phyloP scores from a whole-genome alignment of 2,329 filamentous ascomycete species.

The Drechslera avenae region DNA sequence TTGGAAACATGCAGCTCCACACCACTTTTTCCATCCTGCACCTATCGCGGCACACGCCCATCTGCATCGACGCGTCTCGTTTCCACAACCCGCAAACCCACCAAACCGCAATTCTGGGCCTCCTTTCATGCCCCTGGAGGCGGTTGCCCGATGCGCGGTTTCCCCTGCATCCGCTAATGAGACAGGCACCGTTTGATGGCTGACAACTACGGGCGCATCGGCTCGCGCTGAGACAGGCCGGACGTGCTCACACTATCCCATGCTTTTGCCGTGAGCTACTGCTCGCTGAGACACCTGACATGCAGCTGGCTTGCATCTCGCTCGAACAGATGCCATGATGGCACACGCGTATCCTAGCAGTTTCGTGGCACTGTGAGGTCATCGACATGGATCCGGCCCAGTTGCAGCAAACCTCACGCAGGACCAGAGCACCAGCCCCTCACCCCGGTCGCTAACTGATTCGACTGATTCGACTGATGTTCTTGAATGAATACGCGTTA shows the following conservation, averaged over 20 bases:
- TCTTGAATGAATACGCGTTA: neutral
- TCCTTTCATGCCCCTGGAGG: slow-evolving; percentile 7
- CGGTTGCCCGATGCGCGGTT: neutral
- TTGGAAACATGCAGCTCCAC: slow-evolving; percentile 5
- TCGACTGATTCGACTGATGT: slow-evolving; percentile 13
- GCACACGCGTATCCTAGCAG: slow-evolving; percentile 12
- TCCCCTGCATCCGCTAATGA: slow-evolving; percentile 14
- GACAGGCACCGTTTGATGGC: slow-evolving; percentile 10
- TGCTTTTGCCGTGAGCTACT: slow-evolving; percentile 12
- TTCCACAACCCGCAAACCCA: neutral
- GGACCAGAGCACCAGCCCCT: slow-evolving; percentile 17
- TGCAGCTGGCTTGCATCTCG: slow-evolving; percentile 1
- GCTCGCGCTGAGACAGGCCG: neutral
- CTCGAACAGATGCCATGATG: slow-evolving; percentile 10
- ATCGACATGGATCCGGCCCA: slow-evolving; percentile 42
- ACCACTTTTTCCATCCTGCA: neutral
- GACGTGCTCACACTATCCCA: neutral
- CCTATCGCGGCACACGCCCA: slow-evolving; percentile 1
- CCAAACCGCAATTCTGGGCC: neutral
- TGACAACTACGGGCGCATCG: slow-evolving; percentile 2
- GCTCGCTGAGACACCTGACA: slow-evolving; percentile 1
- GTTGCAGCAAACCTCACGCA: slow-evolving; percentile 23
- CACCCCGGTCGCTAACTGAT: neutral
- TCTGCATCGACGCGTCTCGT: neutral
- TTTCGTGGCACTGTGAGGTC: slow-evolving; percentile 34